phyloP scores from a whole-genome alignment of 2,329 filamentous ascomycete species.

The Penicillium sp. region DNA sequence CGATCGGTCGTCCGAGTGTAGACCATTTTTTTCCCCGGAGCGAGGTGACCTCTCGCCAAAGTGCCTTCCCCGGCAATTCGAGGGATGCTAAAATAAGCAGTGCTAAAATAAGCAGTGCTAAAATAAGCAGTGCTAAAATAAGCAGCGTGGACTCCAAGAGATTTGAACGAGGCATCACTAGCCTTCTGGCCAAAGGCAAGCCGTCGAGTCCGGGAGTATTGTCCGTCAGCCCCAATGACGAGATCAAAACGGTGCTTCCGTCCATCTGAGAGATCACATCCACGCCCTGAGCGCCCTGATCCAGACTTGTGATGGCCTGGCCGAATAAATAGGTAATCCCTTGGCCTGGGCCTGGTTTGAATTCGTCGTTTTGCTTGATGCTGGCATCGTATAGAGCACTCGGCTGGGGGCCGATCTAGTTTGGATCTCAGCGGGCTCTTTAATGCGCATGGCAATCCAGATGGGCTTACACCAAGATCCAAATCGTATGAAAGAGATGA shows the following conservation, averaged over 20 bases:
- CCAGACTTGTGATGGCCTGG: not conserved
- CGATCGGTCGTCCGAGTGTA: conserved; percentile 8
- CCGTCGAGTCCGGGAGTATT: conserved; percentile 7
- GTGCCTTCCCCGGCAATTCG: conserved; percentile 13
- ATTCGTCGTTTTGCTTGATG: conserved; percentile 7
- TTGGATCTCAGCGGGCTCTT: conserved; percentile 18
- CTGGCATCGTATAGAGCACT: conserved; percentile 13
- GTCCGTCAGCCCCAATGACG: conserved; percentile 11
- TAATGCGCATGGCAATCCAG: conserved; percentile 19
- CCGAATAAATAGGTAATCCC: not conserved
- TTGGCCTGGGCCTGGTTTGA: not conserved
- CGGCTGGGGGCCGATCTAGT: conserved; percentile 14
- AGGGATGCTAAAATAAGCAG: conserved; percentile 14
- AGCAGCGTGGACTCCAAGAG: conserved; percentile 6
- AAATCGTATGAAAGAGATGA: conserved; percentile 2
- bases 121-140: conserved; percentile 18
- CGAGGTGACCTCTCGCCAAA: conserved; percentile 12
- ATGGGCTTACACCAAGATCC: conserved; percentile 20
- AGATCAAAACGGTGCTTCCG: not conserved
- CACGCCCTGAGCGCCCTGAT: not conserved
- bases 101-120: too few relatives aligned
- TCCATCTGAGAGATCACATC: conserved; percentile 9
- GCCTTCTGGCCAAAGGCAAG: not conserved
- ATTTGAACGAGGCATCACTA: conserved; percentile 9
- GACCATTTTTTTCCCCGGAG: conserved; percentile 10